A percentile compares a stretch with the other conserved stretches of the same genome.
These are phyloP conservation scores for Arachis monticola DNA, from an alignment of 331 rosid species.

Conservation along the genomic window DNA sequence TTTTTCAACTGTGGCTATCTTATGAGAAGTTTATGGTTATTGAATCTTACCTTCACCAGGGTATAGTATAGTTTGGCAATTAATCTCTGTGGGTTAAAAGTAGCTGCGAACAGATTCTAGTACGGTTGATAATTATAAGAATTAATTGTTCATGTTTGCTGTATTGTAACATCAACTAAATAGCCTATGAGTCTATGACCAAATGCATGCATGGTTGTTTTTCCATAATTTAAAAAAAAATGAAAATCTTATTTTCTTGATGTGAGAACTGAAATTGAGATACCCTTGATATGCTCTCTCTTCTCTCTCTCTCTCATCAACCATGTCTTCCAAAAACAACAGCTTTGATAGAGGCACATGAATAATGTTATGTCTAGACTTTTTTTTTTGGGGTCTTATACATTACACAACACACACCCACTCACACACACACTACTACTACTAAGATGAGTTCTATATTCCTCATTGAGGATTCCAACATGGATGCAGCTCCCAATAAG, in stretches of 20 bases:
- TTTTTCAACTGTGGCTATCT: not conserved
- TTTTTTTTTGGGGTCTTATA: no score
- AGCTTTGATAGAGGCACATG: no score
- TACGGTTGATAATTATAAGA: not conserved
- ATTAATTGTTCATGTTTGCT: constrained; percentile 5
- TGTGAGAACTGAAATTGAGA: not conserved
- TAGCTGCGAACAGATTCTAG: not conserved
- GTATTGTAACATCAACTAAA: constrained; percentile 2
- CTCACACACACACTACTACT: no score
- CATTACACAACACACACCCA: no score
- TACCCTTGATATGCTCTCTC: not conserved
- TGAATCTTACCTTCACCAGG: not conserved
- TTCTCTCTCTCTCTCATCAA: no score
- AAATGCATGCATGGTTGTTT: constrained; percentile 25
- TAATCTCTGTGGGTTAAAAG: constrained; percentile 7
- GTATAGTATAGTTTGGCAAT: not conserved
- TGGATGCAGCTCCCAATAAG: no score
- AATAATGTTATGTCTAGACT: no score
- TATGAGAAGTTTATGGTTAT: not conserved
- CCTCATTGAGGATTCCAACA: no score
- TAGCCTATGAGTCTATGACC: constrained; percentile 16
- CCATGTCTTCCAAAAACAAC: no score
- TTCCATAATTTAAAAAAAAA: not conserved
- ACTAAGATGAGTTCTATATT: no score
- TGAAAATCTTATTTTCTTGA: constrained; percentile 3